Evolutionary conservation across 2,329 filamentous ascomycete species (phyloP).

Genomic region (Chalaropsis ovoidea): DNA sequence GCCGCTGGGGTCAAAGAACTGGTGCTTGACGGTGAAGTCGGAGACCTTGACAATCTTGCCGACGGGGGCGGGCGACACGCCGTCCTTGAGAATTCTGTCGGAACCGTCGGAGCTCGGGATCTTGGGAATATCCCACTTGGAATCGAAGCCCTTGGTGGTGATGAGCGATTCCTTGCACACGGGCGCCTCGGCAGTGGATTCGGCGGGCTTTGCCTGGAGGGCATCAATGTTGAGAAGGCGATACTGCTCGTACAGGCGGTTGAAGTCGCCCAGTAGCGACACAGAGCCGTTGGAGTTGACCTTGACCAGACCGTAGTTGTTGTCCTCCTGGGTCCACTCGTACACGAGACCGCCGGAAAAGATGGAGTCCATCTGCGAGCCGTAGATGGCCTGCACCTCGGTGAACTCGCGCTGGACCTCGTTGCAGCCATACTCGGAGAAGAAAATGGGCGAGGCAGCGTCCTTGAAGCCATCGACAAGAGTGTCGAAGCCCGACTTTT

Average conservation of each 20-base stretch:
- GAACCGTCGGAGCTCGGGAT: slow-evolving; percentile 51
- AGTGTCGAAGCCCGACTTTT: slow-evolving; percentile 51
- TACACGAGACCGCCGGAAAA: slow-evolving; percentile 73
- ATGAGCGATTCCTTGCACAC: slow-evolving; percentile 60
- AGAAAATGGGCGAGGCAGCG: slow-evolving; percentile 65
- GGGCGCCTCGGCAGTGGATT: slow-evolving; percentile 44
- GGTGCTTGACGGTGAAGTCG: slow-evolving; percentile 47
- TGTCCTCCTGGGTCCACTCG: slow-evolving; percentile 64
- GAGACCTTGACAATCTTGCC: slow-evolving; percentile 61
- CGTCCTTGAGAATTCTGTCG: slow-evolving; percentile 63
- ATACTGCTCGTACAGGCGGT: slow-evolving; percentile 66
- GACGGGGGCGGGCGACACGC: slow-evolving; percentile 53
- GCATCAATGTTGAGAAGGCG: slow-evolving; percentile 59
- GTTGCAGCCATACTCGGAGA: slow-evolving; percentile 76
- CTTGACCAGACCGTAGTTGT: slow-evolving; percentile 55
- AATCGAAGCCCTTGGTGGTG: slow-evolving; percentile 55
- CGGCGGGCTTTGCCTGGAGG: slow-evolving; percentile 51
- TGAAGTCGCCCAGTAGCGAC: slow-evolving; percentile 54
- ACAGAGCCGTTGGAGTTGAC: slow-evolving; percentile 49
- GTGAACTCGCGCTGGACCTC: slow-evolving; percentile 60
- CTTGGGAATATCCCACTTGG: slow-evolving; percentile 66
- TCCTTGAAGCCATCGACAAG: slow-evolving; percentile 56
- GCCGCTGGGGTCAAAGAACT: slow-evolving; percentile 37
- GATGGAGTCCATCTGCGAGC: slow-evolving; percentile 54
- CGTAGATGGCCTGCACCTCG: slow-evolving; percentile 64